A percentile compares a stretch with the other conserved stretches of the same genome.
These are phyloP conservation scores for Lactifluus echinatus DNA, from an alignment of 768 basidiomycete species.

Conservation along the genomic window DNA sequence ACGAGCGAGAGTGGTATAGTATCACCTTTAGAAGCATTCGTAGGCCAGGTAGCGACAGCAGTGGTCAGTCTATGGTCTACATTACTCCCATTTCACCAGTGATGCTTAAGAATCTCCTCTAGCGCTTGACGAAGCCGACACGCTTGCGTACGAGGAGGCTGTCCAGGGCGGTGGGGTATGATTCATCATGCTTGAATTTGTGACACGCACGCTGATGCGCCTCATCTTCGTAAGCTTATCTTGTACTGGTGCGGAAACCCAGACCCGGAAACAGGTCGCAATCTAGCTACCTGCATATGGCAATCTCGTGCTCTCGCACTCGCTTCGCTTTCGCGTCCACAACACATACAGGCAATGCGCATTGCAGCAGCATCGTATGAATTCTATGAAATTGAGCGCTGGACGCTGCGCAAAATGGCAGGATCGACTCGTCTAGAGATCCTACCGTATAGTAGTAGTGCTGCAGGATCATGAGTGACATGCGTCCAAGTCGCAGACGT, in stretches of 20 bases:
- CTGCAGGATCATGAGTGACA: constrained; percentile 57
- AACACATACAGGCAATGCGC: constrained; percentile 76
- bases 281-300: constrained; percentile 96
- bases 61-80: constrained; percentile 34
- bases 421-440: constrained; percentile 53
- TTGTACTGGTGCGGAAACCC: constrained; percentile 95
- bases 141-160: constrained; percentile 86
- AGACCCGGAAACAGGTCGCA: constrained; percentile 62
- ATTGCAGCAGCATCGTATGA: constrained; percentile 75
- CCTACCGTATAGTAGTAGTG: constrained; percentile 49
- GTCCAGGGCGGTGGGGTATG: constrained; percentile 76
- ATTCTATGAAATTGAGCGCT: constrained; percentile 67
- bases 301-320: constrained; percentile 78
- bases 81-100: background rate
- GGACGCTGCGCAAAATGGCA: constrained; percentile 55
- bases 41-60: constrained; percentile 58
- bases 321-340: constrained; percentile 68
- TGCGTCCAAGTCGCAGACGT: background rate
- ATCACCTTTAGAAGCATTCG: constrained; percentile 84
- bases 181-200: constrained; percentile 11
- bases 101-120: constrained; percentile 10
- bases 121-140: constrained; percentile 85
- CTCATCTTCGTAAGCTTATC: constrained; percentile 44
- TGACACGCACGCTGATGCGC: background rate
- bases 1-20: constrained; percentile 85